Conservation (phyloP, 1,139 yeast genomes). For the Suhomyces coccinellae region DNA sequence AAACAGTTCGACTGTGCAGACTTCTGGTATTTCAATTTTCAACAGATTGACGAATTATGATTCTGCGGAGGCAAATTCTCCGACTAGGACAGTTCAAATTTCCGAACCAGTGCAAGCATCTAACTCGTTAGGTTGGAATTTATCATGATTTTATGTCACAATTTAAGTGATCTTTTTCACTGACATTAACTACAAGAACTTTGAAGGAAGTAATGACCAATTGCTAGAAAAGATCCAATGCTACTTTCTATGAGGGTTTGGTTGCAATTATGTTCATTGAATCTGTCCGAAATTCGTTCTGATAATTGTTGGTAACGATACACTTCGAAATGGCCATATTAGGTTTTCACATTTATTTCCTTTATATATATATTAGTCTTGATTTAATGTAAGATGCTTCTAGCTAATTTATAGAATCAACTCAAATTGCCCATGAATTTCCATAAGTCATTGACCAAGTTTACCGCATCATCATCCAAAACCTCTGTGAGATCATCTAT, state of each 20-base stretch:
- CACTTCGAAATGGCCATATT: neutral
- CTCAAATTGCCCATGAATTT: slow-evolving; percentile 1
- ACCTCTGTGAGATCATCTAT: slow-evolving; percentile 51
- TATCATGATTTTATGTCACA: neutral
- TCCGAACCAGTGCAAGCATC: slow-evolving; percentile 49
- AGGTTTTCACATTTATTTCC: neutral
- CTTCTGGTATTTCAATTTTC: slow-evolving; percentile 33
- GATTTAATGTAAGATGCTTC: slow-evolving; percentile 1
- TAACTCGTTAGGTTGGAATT: slow-evolving; percentile 47
- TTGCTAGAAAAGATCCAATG: slow-evolving; percentile 1
- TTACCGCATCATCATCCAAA: slow-evolving; percentile 56
- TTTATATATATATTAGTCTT: slow-evolving; percentile 1
- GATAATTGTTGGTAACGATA: slow-evolving; percentile 6
- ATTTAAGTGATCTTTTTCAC: neutral
- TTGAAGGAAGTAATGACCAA: neutral
- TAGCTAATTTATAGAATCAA: neutral
- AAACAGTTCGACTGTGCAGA: slow-evolving; percentile 17
- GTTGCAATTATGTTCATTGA: neutral
- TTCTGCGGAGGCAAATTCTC: slow-evolving; percentile 10
- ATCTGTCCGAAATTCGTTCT: slow-evolving; percentile 1
- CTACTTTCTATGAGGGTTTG: neutral
- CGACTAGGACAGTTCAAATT: slow-evolving; percentile 30
- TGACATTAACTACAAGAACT: slow-evolving; percentile 6
- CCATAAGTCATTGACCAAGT: slow-evolving; percentile 42
- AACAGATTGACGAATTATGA: slow-evolving; percentile 29